These are phyloP conservation scores for Kodamaea fukazawae DNA, from an alignment of 805 yeast species.

Conservation along the genomic window DNA sequence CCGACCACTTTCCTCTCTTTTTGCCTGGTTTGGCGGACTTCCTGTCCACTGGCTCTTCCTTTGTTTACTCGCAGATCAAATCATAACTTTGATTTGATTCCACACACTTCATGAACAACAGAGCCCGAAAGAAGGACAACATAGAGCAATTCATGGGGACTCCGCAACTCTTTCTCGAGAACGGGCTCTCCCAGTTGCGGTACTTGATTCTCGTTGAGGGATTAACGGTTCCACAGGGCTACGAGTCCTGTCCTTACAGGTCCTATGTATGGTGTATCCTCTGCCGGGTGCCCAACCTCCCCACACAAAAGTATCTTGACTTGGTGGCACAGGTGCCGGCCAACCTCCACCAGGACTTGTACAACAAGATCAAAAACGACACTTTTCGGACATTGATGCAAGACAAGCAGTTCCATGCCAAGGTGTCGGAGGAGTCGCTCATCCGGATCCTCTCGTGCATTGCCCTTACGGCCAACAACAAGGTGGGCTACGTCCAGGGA, in stretches of 20 bases:
- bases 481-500: slow-evolving; percentile 77
- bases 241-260: slow-evolving; percentile 63
- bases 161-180: slow-evolving; percentile 44
- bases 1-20: too few relatives aligned
- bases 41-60: too few relatives aligned
- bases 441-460: slow-evolving; percentile 69
- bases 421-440: slow-evolving; percentile 67
- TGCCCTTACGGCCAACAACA: slow-evolving; percentile 48
- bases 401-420: slow-evolving; percentile 59
- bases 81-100: too few relatives aligned
- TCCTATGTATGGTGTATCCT: slow-evolving; percentile 80
- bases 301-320: slow-evolving; percentile 53
- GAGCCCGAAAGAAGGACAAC: slow-evolving; percentile 49
- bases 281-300: slow-evolving; percentile 57
- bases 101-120: slow-evolving; percentile 7
- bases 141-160: slow-evolving; percentile 50
- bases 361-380: slow-evolving; percentile 75
- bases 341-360: slow-evolving; percentile 44
- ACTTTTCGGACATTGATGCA: slow-evolving; percentile 82
- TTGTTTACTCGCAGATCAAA: too few relatives aligned
- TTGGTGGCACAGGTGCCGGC: slow-evolving; percentile 50
- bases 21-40: too few relatives aligned
- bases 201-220: slow-evolving; percentile 40
- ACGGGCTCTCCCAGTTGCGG: slow-evolving; percentile 53
- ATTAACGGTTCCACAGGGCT: slow-evolving; percentile 38